Evolutionary conservation across 2,329 filamentous ascomycete species (phyloP), one percentile per base, ranked within the genome.

Genomic region (Hymenoscyphus occultus): DNA sequence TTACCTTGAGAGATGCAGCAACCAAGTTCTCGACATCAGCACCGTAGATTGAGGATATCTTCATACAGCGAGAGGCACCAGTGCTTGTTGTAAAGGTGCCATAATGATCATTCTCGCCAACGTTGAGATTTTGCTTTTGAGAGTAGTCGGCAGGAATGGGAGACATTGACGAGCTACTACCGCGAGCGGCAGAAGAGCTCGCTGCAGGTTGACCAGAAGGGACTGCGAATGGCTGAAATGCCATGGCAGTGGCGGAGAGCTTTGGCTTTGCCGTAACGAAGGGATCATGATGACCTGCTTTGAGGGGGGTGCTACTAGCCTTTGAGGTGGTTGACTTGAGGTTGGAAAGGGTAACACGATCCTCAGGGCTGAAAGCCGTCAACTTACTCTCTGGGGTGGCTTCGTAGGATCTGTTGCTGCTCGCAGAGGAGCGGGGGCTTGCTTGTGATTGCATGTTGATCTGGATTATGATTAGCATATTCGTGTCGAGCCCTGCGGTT

Each of bases 381-480:
- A 88, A 69, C 60, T 83, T 84, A 7, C 87, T 89, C 65, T 89
- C 86, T 0, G 88, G 88, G 5, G 89, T 90, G 16, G 82, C 84
- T 70, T 85, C 82, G 72, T 81, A 82, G 12, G 87, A 88, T 61
- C 85, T 84, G 39, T 80, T 80, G 22, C 78, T 80, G 57, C 81
- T 83, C 62, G 74, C 79, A 1, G 83, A 83, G 0, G 84, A 85
- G 64, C 78, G 62, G 10, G 71, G 72, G 22, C 69, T 68, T 35
- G 48, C 60, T 31, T 42, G 14, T n/a, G n/a, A 56, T 35, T 35
- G 35, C 62, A 51, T 42, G 48, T 39, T 61, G 57, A 9, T 35
- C n/a, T 59, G 56, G 4, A 28, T 22, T 19, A 16, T 35, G 35
- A 35, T 35, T 10, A 35, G 35, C 35, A 35, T 35, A 1, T 1